A percentile compares a stretch with the other conserved stretches of the same genome.
Evolutionary conservation across 164 flowering plant genomes (phyloP).

Genomic region (Stephania yunnanensis): DNA sequence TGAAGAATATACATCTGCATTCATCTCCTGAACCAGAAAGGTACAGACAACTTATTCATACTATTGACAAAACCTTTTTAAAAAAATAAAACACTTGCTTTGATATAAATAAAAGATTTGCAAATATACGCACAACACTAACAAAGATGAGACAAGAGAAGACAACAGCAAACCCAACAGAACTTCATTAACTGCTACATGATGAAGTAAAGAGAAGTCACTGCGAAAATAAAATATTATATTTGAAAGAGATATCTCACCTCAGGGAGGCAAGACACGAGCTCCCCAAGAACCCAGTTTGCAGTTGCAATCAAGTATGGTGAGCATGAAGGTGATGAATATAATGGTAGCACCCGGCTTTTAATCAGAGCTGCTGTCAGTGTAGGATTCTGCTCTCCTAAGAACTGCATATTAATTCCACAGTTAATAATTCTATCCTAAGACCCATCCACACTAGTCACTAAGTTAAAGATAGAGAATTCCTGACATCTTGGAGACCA

Average conservation of each 20-base stretch:
- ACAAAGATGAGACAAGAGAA: too few species aligned
- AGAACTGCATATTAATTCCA: conserved; percentile 37
- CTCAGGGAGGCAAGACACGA: conserved; percentile 61
- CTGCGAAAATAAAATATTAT: background rate
- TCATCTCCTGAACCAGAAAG: conserved; percentile 52
- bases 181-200: conserved; percentile 1
- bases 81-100: too few species aligned
- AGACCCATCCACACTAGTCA: conserved; percentile 6
- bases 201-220: background rate
- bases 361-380: conserved; percentile 40
- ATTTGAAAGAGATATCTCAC: conserved; percentile 36
- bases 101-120: too few species aligned
- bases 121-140: too few species aligned
- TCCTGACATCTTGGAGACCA: conserved; percentile 66
- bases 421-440: background rate
- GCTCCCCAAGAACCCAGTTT: conserved; percentile 86
- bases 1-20: conserved; percentile 51
- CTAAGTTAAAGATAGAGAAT: conserved; percentile 9
- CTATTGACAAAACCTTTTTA: too few species aligned
- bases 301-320: conserved; percentile 76
- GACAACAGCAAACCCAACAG: background rate
- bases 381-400: conserved; percentile 48
- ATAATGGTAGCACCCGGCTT: conserved; percentile 58
- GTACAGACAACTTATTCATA: background rate
- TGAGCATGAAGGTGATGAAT: conserved; percentile 21